A percentile compares a stretch with the other conserved stretches of the same genome.
phyloP scores from a whole-genome alignment of 768 basidiomycete genomes.

The Mrakia blollopis region DNA sequence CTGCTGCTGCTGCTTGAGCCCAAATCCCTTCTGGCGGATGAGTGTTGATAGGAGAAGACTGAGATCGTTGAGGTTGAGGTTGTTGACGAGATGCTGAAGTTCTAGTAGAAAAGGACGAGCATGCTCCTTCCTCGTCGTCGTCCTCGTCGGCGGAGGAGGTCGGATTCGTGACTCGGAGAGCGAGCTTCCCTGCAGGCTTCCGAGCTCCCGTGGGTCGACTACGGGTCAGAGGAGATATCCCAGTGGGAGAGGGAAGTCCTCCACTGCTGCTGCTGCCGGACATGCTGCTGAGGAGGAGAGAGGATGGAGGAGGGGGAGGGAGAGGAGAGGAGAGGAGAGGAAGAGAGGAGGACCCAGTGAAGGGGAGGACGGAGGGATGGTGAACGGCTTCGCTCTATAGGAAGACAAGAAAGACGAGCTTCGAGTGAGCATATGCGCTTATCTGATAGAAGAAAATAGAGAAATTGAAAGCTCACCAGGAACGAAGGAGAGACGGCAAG shows the following conservation, averaged over 20 bases:
- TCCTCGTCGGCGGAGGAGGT: not conserved
- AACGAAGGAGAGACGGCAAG: not conserved
- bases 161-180: conserved; percentile 2
- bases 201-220: not conserved
- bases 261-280: not conserved
- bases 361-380: not conserved
- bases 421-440: not conserved
- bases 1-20: not conserved
- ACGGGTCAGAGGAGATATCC: not conserved
- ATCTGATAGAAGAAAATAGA: not conserved
- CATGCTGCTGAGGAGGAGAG: not conserved
- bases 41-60: not conserved
- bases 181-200: conserved; percentile 7
- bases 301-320: not conserved
- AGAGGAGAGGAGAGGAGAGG: too few species aligned
- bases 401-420: not conserved
- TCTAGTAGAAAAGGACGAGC: not conserved
- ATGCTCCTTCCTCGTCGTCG: not conserved
- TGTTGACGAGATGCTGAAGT: not conserved
- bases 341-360: not conserved
- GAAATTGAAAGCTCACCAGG: not conserved
- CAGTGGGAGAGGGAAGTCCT: not conserved
- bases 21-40: not conserved
- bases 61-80: conserved; percentile 3
- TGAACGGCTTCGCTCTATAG: too few species aligned